phyloP scores from a whole-genome alignment of 2,329 filamentous ascomycete species.

The Dryadomyces quercus-mongolicae region DNA sequence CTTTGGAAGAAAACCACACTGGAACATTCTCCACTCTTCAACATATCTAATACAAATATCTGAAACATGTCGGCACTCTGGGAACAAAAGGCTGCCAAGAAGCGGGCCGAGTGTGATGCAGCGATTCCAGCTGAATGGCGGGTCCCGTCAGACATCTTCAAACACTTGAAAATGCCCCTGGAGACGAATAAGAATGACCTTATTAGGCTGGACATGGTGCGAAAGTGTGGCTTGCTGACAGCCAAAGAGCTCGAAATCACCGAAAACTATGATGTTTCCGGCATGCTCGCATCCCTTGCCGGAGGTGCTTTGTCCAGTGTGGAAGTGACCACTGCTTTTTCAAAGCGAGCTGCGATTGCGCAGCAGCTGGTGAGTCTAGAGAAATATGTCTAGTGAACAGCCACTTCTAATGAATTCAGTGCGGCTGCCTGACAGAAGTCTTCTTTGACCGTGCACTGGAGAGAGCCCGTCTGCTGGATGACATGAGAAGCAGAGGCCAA shows the following conservation, averaged over 20 bases:
- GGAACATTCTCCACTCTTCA: too few relatives aligned
- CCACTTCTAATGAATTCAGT: neutral
- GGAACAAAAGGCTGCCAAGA: neutral
- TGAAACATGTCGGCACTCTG: neutral
- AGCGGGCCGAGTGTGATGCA: neutral
- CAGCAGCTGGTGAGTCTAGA: neutral
- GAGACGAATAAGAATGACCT: neutral
- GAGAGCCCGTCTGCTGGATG: conserved; percentile 19
- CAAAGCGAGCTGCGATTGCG: neutral
- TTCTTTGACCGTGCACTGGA: conserved; percentile 20
- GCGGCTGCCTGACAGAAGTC: conserved; percentile 27
- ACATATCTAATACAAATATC: too few relatives aligned
- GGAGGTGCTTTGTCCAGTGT: neutral
- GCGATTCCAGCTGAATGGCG: neutral
- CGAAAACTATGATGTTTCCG: neutral
- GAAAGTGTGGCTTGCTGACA: neutral
- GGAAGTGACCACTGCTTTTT: neutral
- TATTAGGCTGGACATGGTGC: neutral
- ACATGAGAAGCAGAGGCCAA: conserved; percentile 15
- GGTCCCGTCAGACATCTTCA: neutral
- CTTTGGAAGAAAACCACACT: too few relatives aligned
- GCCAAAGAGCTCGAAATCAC: neutral
- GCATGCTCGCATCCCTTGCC: neutral
- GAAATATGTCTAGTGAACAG: too few relatives aligned
- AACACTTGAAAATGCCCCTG: neutral